phyloP scores from a whole-genome alignment of 2,329 filamentous ascomycete genomes.

The Fusarium sororula region DNA sequence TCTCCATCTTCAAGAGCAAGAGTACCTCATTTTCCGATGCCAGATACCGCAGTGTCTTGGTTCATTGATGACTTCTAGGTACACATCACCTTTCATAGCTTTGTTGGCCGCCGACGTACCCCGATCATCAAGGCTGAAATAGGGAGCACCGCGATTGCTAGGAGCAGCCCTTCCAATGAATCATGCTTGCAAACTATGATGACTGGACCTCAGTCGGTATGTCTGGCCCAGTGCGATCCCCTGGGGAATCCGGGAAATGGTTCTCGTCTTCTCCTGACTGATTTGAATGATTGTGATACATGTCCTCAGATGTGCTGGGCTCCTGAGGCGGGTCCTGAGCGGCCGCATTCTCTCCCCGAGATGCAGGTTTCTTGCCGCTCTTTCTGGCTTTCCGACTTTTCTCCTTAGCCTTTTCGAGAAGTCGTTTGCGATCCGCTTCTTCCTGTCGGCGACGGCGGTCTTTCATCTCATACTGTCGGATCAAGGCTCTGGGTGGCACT shows the following conservation, averaged over 20 bases:
- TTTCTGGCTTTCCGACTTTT: slow-evolving; percentile 93
- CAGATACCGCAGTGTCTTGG: background rate
- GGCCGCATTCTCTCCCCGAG: slow-evolving; percentile 41
- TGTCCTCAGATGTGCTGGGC: slow-evolving; percentile 34
- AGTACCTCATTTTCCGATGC: background rate
- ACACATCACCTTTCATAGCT: background rate
- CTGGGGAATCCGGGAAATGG: slow-evolving; percentile 35
- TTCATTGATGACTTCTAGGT: background rate
- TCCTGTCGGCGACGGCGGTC: slow-evolving; percentile 86
- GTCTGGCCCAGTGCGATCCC: slow-evolving; percentile 27
- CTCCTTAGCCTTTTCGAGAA: slow-evolving; percentile 93
- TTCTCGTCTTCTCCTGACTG: slow-evolving; percentile 52
- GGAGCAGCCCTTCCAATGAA: background rate
- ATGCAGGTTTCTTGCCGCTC: slow-evolving; percentile 69
- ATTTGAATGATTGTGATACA: slow-evolving; percentile 48
- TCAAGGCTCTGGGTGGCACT: slow-evolving; percentile 82
- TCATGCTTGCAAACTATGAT: slow-evolving; percentile 17
- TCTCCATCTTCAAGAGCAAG: background rate
- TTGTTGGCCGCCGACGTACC: background rate
- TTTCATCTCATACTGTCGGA: slow-evolving; percentile 93
- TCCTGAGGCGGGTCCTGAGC: slow-evolving; percentile 37
- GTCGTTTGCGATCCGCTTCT: slow-evolving; percentile 82
- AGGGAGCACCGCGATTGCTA: background rate
- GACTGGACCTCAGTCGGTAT: slow-evolving; percentile 11
- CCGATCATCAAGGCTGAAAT: background rate